These are phyloP conservation scores for Teunomyces pallodes DNA, from an alignment of 805 yeast species.

Conservation along the genomic window DNA sequence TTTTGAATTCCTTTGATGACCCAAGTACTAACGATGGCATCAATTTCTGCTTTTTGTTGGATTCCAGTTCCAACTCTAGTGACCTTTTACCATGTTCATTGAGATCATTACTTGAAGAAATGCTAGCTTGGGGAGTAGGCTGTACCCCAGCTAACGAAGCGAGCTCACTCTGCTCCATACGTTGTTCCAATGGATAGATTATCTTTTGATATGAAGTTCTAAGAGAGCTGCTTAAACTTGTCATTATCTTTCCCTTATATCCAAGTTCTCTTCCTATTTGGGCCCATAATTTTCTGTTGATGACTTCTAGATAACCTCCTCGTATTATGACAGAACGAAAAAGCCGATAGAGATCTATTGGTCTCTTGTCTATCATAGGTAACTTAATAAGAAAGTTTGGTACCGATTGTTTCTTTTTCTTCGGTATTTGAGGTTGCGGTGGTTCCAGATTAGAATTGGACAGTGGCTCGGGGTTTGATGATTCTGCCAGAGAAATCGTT, in stretches of 20 bases:
- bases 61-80: not conserved
- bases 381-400: slow-evolving; percentile 39
- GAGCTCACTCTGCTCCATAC: slow-evolving; percentile 11
- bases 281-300: slow-evolving; percentile 71
- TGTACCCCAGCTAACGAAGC: slow-evolving; percentile 1
- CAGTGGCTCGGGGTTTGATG: not conserved
- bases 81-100: not conserved
- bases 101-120: not conserved
- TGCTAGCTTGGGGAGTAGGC: not conserved
- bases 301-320: slow-evolving; percentile 69
- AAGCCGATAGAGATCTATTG: slow-evolving; percentile 61
- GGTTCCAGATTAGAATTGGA: not conserved
- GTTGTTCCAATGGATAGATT: slow-evolving; percentile 30
- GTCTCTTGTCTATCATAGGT: slow-evolving; percentile 66
- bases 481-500: not conserved
- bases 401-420: slow-evolving; percentile 7
- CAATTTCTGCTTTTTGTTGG: not conserved
- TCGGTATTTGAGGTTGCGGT: not conserved
- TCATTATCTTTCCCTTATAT: slow-evolving; percentile 67
- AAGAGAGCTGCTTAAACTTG: slow-evolving; percentile 66
- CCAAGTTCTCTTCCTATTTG: slow-evolving; percentile 81
- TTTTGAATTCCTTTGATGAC: slow-evolving; percentile 42
- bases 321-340: slow-evolving; percentile 55
- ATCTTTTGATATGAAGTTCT: slow-evolving; percentile 55
- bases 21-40: slow-evolving; percentile 41